Evolutionary conservation across 768 basidiomycete genomes (phyloP).

Genomic region (Mycena albidolilacea): DNA sequence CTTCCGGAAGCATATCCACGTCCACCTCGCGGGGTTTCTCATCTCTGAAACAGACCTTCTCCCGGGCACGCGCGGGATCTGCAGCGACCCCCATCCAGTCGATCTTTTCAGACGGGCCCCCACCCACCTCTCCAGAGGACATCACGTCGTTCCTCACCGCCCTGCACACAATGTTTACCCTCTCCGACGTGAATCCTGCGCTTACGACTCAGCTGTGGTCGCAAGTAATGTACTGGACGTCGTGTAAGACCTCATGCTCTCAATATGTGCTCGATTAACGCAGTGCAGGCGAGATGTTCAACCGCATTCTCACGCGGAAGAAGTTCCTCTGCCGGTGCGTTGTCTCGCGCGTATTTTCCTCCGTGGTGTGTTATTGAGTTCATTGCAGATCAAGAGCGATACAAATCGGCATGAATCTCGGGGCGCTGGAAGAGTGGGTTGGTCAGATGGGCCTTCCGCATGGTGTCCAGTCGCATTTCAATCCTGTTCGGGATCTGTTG

Average conservation of each 20-base stretch:
- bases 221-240: slow-evolving; percentile 98
- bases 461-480: slow-evolving; percentile 85
- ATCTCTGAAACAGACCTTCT: slow-evolving; percentile 77
- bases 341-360: slow-evolving; percentile 1
- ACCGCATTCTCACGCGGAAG: slow-evolving; percentile 89
- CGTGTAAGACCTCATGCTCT: slow-evolving; percentile 70
- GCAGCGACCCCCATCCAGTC: slow-evolving; percentile 62
- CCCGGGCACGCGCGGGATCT: slow-evolving; percentile 64
- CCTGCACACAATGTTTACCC: slow-evolving; percentile 84
- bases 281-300: slow-evolving; percentile 82
- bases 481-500: slow-evolving; percentile 86
- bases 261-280: slow-evolving; percentile 28
- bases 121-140: slow-evolving; percentile 63
- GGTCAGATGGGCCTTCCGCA: slow-evolving; percentile 83
- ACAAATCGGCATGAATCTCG: slow-evolving; percentile 91
- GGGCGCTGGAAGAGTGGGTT: slow-evolving; percentile 93
- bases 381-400: slow-evolving; percentile 80
- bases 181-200: slow-evolving; percentile 93
- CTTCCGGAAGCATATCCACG: slow-evolving; percentile 62
- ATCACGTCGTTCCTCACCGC: slow-evolving; percentile 88
- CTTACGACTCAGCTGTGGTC: slow-evolving; percentile 94
- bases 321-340: slow-evolving; percentile 91
- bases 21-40: slow-evolving; percentile 71
- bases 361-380: neutral
- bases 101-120: slow-evolving; percentile 62